Conservation (phyloP, 768 basidiomycete genomes). For the Tulasnella sp. region DNA sequence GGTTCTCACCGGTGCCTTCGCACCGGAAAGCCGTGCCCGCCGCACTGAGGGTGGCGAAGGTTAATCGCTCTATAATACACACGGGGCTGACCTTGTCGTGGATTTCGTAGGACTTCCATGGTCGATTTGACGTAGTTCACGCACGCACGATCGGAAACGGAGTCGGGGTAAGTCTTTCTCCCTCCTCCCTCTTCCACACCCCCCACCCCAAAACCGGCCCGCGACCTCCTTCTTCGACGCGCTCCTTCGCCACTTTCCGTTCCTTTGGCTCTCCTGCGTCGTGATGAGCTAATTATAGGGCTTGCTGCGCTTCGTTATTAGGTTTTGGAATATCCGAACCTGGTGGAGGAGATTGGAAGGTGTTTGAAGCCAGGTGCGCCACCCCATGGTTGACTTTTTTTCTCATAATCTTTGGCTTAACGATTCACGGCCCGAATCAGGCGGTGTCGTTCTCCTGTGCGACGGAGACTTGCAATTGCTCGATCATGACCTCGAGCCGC, state of each 20-base stretch:
- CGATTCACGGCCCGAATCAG: neutral
- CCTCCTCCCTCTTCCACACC: no score
- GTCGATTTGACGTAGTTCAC: constrained; percentile 28
- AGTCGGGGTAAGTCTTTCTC: neutral
- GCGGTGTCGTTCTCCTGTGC: constrained; percentile 14
- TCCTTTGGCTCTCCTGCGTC: neutral
- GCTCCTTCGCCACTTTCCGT: neutral
- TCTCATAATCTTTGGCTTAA: neutral
- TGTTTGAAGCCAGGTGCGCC: constrained; percentile 21
- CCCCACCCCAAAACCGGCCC: neutral
- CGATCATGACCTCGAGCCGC: constrained; percentile 17
- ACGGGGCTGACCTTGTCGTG: neutral
- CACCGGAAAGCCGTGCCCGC: neutral
- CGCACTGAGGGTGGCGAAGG: neutral
- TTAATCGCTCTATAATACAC: neutral
- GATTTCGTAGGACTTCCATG: constrained; percentile 25
- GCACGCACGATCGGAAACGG: constrained; percentile 20
- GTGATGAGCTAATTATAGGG: neutral
- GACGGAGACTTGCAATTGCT: constrained; percentile 26
- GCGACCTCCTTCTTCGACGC: neutral
- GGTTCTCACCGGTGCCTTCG: neutral
- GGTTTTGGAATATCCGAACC: neutral
- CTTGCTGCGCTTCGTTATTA: neutral
- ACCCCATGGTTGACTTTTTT: neutral
- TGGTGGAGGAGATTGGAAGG: constrained; percentile 23